phyloP scores from a whole-genome alignment of 805 yeast species.

The Candida methanosorbosa region DNA sequence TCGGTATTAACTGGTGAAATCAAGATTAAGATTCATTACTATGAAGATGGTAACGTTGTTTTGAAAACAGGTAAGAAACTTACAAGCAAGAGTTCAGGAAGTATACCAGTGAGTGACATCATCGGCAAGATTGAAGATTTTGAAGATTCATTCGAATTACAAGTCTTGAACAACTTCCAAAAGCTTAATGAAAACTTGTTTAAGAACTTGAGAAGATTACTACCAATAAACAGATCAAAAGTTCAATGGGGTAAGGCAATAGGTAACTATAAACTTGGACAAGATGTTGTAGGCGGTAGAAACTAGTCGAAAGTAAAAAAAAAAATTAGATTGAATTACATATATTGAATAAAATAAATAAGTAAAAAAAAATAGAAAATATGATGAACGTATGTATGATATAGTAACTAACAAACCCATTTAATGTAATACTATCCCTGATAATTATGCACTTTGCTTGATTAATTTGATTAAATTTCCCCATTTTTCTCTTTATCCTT shows the following conservation, averaged over 20 bases:
- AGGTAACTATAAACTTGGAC: slow-evolving; percentile 82
- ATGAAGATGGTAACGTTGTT: slow-evolving; percentile 92
- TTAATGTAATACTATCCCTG: no score
- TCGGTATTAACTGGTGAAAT: slow-evolving; percentile 43
- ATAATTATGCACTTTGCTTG: no score
- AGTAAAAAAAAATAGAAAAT: background rate
- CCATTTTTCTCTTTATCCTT: no score
- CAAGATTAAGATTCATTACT: slow-evolving; percentile 76
- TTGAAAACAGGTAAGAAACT: slow-evolving; percentile 41
- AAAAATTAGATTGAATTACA: background rate
- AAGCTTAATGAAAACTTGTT: slow-evolving; percentile 73
- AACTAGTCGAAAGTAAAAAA: background rate
- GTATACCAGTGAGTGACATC: slow-evolving; percentile 13
- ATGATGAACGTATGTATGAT: no score
- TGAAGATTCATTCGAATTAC: slow-evolving; percentile 54
- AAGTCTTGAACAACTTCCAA: slow-evolving; percentile 53
- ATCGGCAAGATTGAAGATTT: slow-evolving; percentile 40
- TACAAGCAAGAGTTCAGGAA: slow-evolving; percentile 9
- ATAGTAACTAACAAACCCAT: background rate
- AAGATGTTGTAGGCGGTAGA: slow-evolving; percentile 44
- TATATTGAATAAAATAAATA: background rate
- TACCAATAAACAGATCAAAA: slow-evolving; percentile 86
- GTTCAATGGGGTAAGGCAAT: slow-evolving; percentile 94
- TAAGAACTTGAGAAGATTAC: slow-evolving; percentile 78
- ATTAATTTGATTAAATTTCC: no score